These are phyloP conservation scores for Pleurotus sapidus DNA, from an alignment of 768 basidiomycete species.

Conservation along the genomic window DNA sequence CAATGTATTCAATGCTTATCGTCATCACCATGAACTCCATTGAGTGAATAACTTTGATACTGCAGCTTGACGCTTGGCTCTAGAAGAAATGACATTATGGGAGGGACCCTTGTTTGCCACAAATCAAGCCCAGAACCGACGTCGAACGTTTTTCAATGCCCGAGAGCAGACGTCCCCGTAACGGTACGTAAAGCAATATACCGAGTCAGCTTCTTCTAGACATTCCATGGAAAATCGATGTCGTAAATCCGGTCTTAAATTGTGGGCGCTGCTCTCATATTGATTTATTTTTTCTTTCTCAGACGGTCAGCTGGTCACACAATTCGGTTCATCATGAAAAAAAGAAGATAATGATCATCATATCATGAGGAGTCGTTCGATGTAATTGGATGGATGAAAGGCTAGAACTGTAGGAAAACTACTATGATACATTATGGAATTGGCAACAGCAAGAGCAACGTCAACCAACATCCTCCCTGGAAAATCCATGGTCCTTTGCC, in stretches of 20 bases:
- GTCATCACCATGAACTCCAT: too few relatives aligned
- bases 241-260: not conserved
- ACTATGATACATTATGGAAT: conserved; percentile 8
- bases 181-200: too few relatives aligned
- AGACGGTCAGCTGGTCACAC: conserved; percentile 3
- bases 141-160: too few relatives aligned
- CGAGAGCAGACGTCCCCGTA: too few relatives aligned
- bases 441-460: not conserved
- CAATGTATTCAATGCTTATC: too few relatives aligned
- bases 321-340: not conserved
- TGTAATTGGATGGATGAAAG: not conserved
- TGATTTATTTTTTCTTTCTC: not conserved
- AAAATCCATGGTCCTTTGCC: not conserved
- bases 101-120: too few relatives aligned
- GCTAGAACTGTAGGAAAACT: not conserved
- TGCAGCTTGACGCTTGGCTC: too few relatives aligned
- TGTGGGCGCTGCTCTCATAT: conserved; percentile 7
- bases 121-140: too few relatives aligned
- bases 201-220: not conserved
- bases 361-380: not conserved
- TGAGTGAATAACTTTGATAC: too few relatives aligned
- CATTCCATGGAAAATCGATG: conserved; percentile 1
- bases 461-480: not conserved
- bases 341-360: not conserved
- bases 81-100: too few relatives aligned